Base-by-base conservation (phyloP, 371 early-diverging fungal genomes). In the Syncephalastrum sp. region DNA sequence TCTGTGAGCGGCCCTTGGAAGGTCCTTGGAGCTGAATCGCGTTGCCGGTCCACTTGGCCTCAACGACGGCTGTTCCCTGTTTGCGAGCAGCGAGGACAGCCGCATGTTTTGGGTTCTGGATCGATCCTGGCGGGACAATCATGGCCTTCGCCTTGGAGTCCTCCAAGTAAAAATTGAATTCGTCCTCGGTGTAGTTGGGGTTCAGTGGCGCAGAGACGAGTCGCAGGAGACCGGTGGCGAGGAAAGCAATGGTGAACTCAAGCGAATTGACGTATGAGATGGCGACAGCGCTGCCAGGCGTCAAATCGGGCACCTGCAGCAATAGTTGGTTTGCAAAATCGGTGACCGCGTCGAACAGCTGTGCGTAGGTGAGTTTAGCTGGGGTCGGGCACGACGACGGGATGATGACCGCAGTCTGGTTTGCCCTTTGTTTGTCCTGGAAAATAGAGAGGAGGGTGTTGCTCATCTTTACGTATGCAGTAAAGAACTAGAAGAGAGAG, bases 101-200 rank as follows among this genome's bases (percentile, higher is more conserved):
- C 5, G 85, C 69, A 48, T 67, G 70, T 48, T 72, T 79, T 33
- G 68, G 62, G n/a, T 76, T 65, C 12, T 77, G 69, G 4, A 60
- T 38, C 17, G 81, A 61, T 13, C 78, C 86, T 25, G 67, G 69
- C 10, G 88, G 84, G 3, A 91, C 81, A 33, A 93, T 74, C 42
- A 93, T 73, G 19, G 84, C 80, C 8, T 75, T 76, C 43, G 82
- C 73, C 44, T 81, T 67, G 8, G 90, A 81, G 63, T 91, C 92
- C 38, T 87, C 79, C n/a, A 95, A 60, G 56, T 92, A 92, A 65
- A 89, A 92, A 48, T 82, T 83, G 46, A 93, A 79, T 72, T 94
- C 94, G 38, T 81, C 80, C 47, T 79, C 79, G 19, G 85, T 85
- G 63, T 90, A 87, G 3, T 80, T 77, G 13, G 91, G 84, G 59